Base-by-base conservation (phyloP, 2,329 filamentous ascomycete genomes). In the Didymella exigua region DNA sequence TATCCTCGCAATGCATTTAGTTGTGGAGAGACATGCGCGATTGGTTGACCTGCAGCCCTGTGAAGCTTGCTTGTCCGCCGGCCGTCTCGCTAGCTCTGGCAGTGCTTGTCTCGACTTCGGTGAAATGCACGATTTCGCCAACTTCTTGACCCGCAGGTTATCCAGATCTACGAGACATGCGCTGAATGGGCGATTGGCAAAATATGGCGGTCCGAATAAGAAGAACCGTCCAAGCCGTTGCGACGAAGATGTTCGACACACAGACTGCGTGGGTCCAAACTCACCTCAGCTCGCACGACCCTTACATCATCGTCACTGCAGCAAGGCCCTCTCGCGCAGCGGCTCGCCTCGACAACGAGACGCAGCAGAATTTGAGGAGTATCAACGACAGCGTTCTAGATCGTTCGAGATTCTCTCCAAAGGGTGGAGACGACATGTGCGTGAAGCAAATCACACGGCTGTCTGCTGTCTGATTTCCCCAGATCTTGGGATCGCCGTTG, bases 341-440 rank as follows among this genome's bases (percentile, higher is more conserved):
- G 18, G 24, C 18, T 21, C n/a, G 8, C 13, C n/a, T 37, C 21
- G 24, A 19, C 13, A 24, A 7, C 13, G 9, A 37, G 10, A 16
- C 23, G 27, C 34, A 26, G 36, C 24, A 30, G n/a, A 7, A 30
- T 13, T 16, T 42, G 29, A 36, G 29, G 16, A 21, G 16, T n/a
- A 6, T 19, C 16, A 9, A 9, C 4, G 18, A 47, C 29, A 14
- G 16, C 29, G 8, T 31, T 18, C 5, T 29, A 18, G 18, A 49
- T 24, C 23, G 27, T 11, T 36, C 52, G 52, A 55, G 46, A 55
- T 55, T 50, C 52, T 42, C 30, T 31, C 52, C 52, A 46, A 55
- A 37, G 6, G 14, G 41, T 46, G 52, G 52, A 50, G 41, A 30
- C 37, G 21, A 26, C 16, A 14, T n/a, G 1, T 18, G 29, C 4